Percentiles rank a stretch among this genome's conserved stretches.
phyloP scores from a whole-genome alignment of 805 yeast species.

The Blastobotrys americana region DNA sequence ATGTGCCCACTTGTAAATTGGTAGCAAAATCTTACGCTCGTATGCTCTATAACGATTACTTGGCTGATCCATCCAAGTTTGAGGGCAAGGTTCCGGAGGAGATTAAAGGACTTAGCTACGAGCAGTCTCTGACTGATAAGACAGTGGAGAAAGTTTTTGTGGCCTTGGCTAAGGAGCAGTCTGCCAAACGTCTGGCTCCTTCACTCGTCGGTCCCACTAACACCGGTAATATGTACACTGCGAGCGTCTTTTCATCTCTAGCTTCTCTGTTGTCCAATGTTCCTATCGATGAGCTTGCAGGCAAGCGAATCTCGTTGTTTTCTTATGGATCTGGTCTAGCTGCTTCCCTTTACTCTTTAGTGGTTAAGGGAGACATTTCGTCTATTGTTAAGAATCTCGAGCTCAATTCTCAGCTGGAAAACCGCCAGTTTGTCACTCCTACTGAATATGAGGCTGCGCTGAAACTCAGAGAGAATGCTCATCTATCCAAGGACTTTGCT shows the following conservation, averaged over 20 bases:
- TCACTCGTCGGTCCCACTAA: constrained; percentile 85
- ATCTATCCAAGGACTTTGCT: constrained; percentile 66
- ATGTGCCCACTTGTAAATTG: constrained; percentile 95
- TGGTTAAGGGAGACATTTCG: constrained; percentile 73
- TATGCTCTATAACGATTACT: constrained; percentile 80
- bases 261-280: constrained; percentile 72
- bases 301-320: constrained; percentile 83
- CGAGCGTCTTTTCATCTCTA: constrained; percentile 81
- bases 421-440: constrained; percentile 65
- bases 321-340: constrained; percentile 99
- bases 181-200: constrained; percentile 65
- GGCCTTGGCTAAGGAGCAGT: constrained; percentile 60
- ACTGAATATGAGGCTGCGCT: constrained; percentile 75
- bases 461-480: constrained; percentile 81
- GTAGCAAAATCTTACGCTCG: constrained; percentile 91
- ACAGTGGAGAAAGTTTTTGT: constrained; percentile 79
- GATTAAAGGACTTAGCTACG: constrained; percentile 58
- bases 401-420: constrained; percentile 57
- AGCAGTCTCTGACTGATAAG: constrained; percentile 72
- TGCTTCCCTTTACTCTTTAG: constrained; percentile 73
- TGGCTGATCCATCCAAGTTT: constrained; percentile 56
- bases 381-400: constrained; percentile 57
- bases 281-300: constrained; percentile 65
- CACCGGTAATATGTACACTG: constrained; percentile 98
- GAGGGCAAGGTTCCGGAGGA: constrained; percentile 44